phyloP scores from a whole-genome alignment of 306 rosid genomes.

The Ziziphus jujuba region DNA sequence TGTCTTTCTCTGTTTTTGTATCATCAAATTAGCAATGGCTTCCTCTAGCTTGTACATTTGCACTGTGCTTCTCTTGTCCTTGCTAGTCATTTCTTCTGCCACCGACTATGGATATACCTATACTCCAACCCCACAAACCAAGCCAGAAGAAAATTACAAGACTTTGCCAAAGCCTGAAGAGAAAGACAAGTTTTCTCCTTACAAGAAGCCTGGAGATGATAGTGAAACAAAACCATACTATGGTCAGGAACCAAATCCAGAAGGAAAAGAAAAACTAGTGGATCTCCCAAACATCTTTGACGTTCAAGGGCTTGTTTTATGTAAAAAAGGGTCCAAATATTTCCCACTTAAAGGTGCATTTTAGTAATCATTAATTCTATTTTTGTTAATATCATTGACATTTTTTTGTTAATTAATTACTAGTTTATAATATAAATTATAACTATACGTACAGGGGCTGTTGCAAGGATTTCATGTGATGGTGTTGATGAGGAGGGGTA shows the following conservation, averaged over 20 bases:
- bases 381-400: not conserved
- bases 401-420: not conserved
- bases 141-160: slow-evolving; percentile 1
- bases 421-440: too few species aligned
- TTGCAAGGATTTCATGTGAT: slow-evolving; percentile 44
- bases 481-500: slow-evolving; percentile 36
- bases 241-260: not conserved
- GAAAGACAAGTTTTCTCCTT: not conserved
- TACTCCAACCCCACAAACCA: not conserved
- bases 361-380: not conserved
- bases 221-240: not conserved
- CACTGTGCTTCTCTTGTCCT: slow-evolving; percentile 33
- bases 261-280: not conserved
- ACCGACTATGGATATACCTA: slow-evolving; percentile 21
- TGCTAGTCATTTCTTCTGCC: slow-evolving; percentile 39
- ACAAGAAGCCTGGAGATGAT: not conserved
- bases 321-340: slow-evolving; percentile 37
- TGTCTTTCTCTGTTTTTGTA: too few species aligned
- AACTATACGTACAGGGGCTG: slow-evolving; percentile 38
- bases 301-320: slow-evolving; percentile 49
- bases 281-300: slow-evolving; percentile 24
- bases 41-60: not conserved
- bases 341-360: slow-evolving; percentile 44
- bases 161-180: not conserved
- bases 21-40: slow-evolving; percentile 3